Evolutionary conservation across 1,284 basidiomycete genomes (phyloP).

Genomic region (Ceraceosorus bombacis): DNA sequence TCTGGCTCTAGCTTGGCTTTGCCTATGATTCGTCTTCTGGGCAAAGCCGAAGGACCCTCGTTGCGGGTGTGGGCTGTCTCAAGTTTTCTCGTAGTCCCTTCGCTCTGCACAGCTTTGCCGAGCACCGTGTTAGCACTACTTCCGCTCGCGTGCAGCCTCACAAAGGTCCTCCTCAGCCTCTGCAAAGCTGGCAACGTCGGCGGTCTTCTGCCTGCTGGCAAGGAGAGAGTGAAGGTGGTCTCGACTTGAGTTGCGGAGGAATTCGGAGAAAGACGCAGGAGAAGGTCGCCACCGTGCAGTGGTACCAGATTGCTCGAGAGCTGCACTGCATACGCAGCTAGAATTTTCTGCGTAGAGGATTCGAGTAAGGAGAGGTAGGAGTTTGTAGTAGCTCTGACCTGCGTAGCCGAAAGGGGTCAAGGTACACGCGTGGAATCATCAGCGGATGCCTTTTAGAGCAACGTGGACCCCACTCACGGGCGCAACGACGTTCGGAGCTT

Average conservation of each 20-base stretch:
- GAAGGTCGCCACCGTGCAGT: conserved; percentile 9
- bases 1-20: conserved; percentile 5
- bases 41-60: too few species aligned
- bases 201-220: conserved; percentile 19
- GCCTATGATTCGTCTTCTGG: not conserved
- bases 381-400: conserved; percentile 42
- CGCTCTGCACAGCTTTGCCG: too few species aligned
- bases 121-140: conserved; percentile 18
- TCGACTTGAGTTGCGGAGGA: conserved; percentile 9
- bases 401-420: not conserved
- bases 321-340: conserved; percentile 27
- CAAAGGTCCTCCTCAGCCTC: conserved; percentile 36
- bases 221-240: conserved; percentile 16
- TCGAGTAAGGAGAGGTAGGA: conserved; percentile 50
- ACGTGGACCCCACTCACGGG: conserved; percentile 37
- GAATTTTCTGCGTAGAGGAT: conserved; percentile 28
- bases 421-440: conserved; percentile 2
- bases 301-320: conserved; percentile 16
- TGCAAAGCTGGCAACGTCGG: conserved; percentile 30
- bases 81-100: too few species aligned
- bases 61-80: too few species aligned
- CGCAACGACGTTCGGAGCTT: conserved; percentile 74
- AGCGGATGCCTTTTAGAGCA: not conserved
- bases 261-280: not conserved
- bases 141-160: conserved; percentile 37